These are phyloP conservation scores for Plantago lanceolata DNA, from an alignment of 305 asterid species.

Conservation along the genomic window DNA sequence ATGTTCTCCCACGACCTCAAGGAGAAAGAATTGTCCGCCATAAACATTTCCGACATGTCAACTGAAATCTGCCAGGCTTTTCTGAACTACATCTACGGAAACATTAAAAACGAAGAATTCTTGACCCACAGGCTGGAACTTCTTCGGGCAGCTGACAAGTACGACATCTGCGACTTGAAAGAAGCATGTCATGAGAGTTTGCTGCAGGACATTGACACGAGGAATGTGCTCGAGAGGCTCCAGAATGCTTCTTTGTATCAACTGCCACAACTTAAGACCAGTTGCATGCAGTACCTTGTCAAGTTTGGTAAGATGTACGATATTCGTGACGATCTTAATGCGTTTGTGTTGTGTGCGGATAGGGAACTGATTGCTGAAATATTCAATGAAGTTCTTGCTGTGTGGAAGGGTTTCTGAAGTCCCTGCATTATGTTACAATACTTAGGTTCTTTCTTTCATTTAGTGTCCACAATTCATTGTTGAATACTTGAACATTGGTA, in stretches of 20 bases:
- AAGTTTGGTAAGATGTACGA: slow-evolving; percentile 85
- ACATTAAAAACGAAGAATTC: slow-evolving; percentile 52
- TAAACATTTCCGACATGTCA: slow-evolving; percentile 82
- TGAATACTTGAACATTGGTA: not conserved
- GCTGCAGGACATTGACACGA: slow-evolving; percentile 68
- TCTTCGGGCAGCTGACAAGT: slow-evolving; percentile 86
- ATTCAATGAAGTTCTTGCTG: slow-evolving; percentile 63
- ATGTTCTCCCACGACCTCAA: slow-evolving; percentile 89
- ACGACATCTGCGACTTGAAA: slow-evolving; percentile 67
- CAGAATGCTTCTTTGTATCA: slow-evolving; percentile 72
- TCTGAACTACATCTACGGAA: slow-evolving; percentile 69
- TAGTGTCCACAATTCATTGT: slow-evolving; percentile 5
- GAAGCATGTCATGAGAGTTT: slow-evolving; percentile 85
- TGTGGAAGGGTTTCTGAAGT: slow-evolving; percentile 79
- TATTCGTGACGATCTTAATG: slow-evolving; percentile 59
- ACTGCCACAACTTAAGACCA: slow-evolving; percentile 59
- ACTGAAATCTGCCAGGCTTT: slow-evolving; percentile 75
- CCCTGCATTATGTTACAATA: not conserved
- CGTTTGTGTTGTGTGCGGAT: slow-evolving; percentile 65
- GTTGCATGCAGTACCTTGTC: slow-evolving; percentile 77
- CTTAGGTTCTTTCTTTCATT: not conserved
- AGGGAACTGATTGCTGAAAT: slow-evolving; percentile 67
- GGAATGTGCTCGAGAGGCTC: slow-evolving; percentile 81
- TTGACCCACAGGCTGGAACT: slow-evolving; percentile 63
- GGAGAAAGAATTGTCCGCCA: slow-evolving; percentile 68